Evolutionary conservation across 257 asterid genomes (phyloP).

Genomic region (Dorcoceras hygrometricum): DNA sequence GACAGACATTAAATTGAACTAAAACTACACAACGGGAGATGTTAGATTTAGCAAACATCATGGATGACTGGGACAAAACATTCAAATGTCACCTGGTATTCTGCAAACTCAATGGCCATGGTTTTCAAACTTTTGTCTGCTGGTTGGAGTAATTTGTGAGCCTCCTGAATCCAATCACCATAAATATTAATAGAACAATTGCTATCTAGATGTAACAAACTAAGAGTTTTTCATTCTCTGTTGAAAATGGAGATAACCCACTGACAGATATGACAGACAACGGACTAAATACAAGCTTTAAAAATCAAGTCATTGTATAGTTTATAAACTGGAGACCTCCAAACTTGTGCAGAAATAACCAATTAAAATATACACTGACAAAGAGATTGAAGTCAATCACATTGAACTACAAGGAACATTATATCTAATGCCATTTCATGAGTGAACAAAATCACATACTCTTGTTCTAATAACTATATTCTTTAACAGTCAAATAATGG

Average conservation of each 20-base stretch:
- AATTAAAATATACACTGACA: slow-evolving; percentile 1
- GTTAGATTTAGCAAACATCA: slow-evolving; percentile 11
- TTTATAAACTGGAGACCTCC: slow-evolving; percentile 9
- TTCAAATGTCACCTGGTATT: slow-evolving; percentile 70
- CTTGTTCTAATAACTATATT: background rate
- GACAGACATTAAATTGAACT: slow-evolving; percentile 15
- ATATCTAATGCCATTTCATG: background rate
- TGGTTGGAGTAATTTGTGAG: slow-evolving; percentile 90
- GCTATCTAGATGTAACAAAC: slow-evolving; percentile 17
- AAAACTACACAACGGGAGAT: slow-evolving; percentile 2
- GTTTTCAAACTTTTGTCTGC: slow-evolving; percentile 81
- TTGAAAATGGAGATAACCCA: slow-evolving; percentile 12
- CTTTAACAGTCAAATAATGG: background rate
- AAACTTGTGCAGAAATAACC: slow-evolving; percentile 8
- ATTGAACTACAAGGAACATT: background rate
- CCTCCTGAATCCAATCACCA: slow-evolving; percentile 64
- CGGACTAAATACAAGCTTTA: background rate
- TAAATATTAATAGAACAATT: slow-evolving; percentile 15
- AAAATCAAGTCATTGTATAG: slow-evolving; percentile 4
- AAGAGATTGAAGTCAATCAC: background rate
- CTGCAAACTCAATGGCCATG: slow-evolving; percentile 97
- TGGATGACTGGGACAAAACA: slow-evolving; percentile 12
- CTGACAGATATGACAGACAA: slow-evolving; percentile 10
- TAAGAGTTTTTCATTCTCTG: background rate
- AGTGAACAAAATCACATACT: background rate